These are phyloP conservation scores for Colletotrichum caudatum DNA, from an alignment of 2,329 filamentous ascomycete species.

Conservation along the genomic window DNA sequence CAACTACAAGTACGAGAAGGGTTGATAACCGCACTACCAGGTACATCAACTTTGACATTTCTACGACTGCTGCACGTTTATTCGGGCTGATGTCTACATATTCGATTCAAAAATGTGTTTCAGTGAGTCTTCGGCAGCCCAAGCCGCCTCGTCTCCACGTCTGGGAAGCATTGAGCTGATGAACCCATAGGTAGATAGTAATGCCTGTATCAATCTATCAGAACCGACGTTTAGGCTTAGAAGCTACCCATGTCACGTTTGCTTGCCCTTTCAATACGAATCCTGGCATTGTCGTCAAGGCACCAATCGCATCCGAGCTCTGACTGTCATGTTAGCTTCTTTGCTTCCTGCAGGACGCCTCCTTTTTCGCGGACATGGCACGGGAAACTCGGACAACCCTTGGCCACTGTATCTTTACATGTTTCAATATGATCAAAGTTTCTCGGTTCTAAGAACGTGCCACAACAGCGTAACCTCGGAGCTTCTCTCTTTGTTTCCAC, in stretches of 20 bases:
- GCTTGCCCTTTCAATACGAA: not conserved
- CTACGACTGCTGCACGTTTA: not conserved
- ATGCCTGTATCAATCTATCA: not conserved
- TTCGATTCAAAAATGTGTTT: not conserved
- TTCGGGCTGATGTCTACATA: not conserved
- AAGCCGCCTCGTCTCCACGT: not conserved
- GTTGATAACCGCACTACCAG: not conserved
- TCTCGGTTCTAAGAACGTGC: not conserved
- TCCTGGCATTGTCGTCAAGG: conserved; percentile 7
- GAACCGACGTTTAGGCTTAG: not conserved
- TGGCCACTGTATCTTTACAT: not conserved
- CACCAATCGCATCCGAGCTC: not conserved
- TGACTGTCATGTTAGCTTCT: conserved; percentile 2
- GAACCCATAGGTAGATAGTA: not conserved
- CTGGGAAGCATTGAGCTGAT: not conserved
- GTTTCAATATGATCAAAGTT: not conserved
- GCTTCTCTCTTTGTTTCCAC: conserved; percentile 7
- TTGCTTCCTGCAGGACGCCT: not conserved
- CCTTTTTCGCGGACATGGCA: not conserved
- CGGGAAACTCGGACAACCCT: conserved; percentile 6
- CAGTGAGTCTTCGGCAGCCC: too few species aligned
- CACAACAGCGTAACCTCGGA: not conserved
- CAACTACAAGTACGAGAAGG: not conserved
- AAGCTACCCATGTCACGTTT: not conserved
- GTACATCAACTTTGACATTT: not conserved